Evolutionary conservation across 768 basidiomycete genomes (phyloP), one percentile per base, ranked within the genome.

Genomic region (Fibroporia radiculosa): DNA sequence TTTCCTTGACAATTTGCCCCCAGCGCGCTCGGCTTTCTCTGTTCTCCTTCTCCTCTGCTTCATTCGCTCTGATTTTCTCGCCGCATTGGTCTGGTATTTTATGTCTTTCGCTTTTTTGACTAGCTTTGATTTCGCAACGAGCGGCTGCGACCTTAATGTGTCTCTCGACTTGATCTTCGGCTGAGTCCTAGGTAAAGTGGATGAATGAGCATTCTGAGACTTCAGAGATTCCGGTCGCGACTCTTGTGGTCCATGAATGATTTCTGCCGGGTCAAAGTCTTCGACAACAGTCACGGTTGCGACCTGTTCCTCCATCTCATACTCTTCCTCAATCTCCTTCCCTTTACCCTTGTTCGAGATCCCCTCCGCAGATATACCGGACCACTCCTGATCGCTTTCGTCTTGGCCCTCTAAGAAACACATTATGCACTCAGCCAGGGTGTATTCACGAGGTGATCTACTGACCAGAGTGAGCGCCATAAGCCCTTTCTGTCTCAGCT

Each of bases 201-300:
- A n/a, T n/a, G n/a, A n/a, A n/a, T n/a, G n/a, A n/a, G n/a, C n/a
- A n/a, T n/a, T n/a, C n/a, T n/a, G n/a, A n/a, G n/a, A n/a, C n/a
- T n/a, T n/a, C n/a, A n/a, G n/a, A n/a, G n/a, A n/a, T n/a, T n/a
- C 65, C 16, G 54, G 37, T 60, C 40, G 31, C 3, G 11, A n/a
- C 12, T 42, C 25, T 34, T 23, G 48, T 19, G 49, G 49, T 6
- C 70, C 79, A 50, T 79, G 73, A 25, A 76, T 69, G 58, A 82
- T 62, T 34, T 70, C 63, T 55, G 77, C 73, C 18, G 86, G 79
- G 60, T 93, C 89, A 61, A 95, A 89, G 60, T 96, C 90, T 59
- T 96, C 89, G 12, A 89, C 81, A 40, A 96, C 81, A 13, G 91
- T 93, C 35, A 96, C 92, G 14, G 86, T 90, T 35, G 93, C 89